Base-by-base conservation (phyloP, 1,284 basidiomycete species). In the Trametes polyzona region DNA sequence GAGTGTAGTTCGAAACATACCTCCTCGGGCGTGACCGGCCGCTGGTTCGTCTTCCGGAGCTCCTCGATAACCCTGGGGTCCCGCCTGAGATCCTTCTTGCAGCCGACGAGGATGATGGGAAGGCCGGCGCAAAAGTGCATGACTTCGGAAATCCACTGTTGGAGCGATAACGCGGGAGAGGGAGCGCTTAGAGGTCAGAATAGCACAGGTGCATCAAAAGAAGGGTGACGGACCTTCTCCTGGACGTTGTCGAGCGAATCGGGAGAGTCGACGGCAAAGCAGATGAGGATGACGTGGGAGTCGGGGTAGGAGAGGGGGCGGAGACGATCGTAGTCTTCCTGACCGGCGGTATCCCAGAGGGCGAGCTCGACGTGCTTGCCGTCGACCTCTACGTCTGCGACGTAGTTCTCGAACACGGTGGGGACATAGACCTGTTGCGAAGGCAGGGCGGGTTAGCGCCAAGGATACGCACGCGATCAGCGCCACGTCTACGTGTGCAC, bases 341-440 rank as follows among this genome's bases (percentile, higher is more conserved):
- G 88, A 57, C 88, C 88, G 42, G 88, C 88, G 62, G 88, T 91
- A 86, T 91, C 88, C 88, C 88, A 91, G 44, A 91, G 76, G 24
- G 88, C 88, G 57, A 91, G 81, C 73, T 90, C 88, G 66, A 90
- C 86, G 70, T 87, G 83, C 74, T 89, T 89, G 62, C 85, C 86
- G 65, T 88, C 87, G 48, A 88, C 86, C 74, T 88, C 86, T 62
- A 88, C 86, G 71, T 88, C 85, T 63, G 84, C 85, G 52, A 86
- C 86, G 70, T 88, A 83, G 76, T 83, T 82, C 74, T 90, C 88
- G 66, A 91, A 91, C 41, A 90, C 88, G 61, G 88, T 90, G 23
- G 88, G 88, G 57, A 89, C 84, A 73, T 90, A 90, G 30, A 75
- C 74, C 74, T 76, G 52, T 17, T n/a, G 35, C 24, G 24, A 32